Base-by-base conservation (phyloP, 2,329 filamentous ascomycete species). In the Aspergillus sp. region DNA sequence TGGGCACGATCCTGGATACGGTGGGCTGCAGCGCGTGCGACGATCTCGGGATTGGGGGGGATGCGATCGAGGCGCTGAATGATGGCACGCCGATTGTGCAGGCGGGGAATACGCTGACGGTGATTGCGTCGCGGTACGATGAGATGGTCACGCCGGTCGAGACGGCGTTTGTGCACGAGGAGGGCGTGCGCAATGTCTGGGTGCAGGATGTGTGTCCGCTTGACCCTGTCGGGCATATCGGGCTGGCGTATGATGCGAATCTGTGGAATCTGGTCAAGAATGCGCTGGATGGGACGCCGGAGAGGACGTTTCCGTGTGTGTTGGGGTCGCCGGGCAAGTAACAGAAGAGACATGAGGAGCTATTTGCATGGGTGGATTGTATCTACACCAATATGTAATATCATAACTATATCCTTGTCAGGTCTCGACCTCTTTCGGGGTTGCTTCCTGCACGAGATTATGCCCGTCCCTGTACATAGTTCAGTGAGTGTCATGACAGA, bases 201-300 rank as follows among this genome's bases (percentile, higher is more conserved):
- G 56, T 73, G 23, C 70, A 73, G 58, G 59, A 65, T 50, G 58
- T 57, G 5, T 73, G 70, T 43, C 57, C 60, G 2, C 11, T 64
- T 0, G 70, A 72, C 31, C 64, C 67, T 0, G 69, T 71, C 10
- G 70, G 70, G 2, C 70, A 73, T 55, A 69, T 72, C 50, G 69
- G 67, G 1, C 66, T 71, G 59, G 69, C 67, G 10, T 72, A 71
- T 58, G 70, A 73, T 55, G 40, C 64, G 55, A 71, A 72, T 54
- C 69, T 72, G 10, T 72, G 70, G 70, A 68, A 72, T 50, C 44
- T 72, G 62, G 69, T 73, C 11, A 65, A 64, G 54, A 71, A 72
- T 52, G 70, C 66, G 14, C 47, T 73, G 50, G 64, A 70, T 45
- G 60, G 57, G 9, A 63, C 61, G 9, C 65, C 64, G 10, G 23